Base-by-base conservation (phyloP, 2,329 filamentous ascomycete genomes). In the Periconia macrospinosa region DNA sequence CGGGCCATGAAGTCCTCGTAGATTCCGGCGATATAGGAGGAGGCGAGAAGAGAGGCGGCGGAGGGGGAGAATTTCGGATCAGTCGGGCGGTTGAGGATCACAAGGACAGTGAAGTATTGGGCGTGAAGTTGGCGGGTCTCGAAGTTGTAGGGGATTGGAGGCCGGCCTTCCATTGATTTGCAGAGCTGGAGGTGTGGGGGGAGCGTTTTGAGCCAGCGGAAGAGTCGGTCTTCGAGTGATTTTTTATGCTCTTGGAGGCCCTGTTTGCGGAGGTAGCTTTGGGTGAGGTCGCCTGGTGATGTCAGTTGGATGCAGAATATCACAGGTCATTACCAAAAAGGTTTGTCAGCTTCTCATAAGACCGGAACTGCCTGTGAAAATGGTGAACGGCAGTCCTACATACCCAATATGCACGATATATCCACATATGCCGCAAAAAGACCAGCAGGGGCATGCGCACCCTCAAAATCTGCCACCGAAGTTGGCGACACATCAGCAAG, bases 1-100 rank as follows among this genome's bases (percentile, higher is more conserved):
- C 72, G 63, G 19, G 74, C 68, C 19, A 78, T 68, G 44, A 78
- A 74, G 41, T 77, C 75, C 56, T 78, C 75, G 40, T 76, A 78
- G 6, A 78, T 74, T 0, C 75, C 74, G 1, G 72, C 74, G 20
- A 77, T 65, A 45, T 73, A 77, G 0, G 75, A 77, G 0, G 75
- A 75, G 8, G 75, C 74, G 0, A 78, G 60, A 0, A 78, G 56
- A 1, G 75, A 75, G 6, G 70, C 71, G 9, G 72, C 68, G 0
- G 71, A 73, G 0, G 71, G 74, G 2, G 67, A 60, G 30, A 65
- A 60, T 15, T 65, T 65, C 1, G 63, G 56, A 40, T 64, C 68
- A 48, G 64, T 58, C 1, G 71, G 67, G 20, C 73, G 68, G 54
- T 77, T 70, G 1, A 78, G 53, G 15, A 77, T 75, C 9, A 74